Evolutionary conservation across 140 eudicot genomes (phyloP).

Genomic region (Cichorium intybus): DNA sequence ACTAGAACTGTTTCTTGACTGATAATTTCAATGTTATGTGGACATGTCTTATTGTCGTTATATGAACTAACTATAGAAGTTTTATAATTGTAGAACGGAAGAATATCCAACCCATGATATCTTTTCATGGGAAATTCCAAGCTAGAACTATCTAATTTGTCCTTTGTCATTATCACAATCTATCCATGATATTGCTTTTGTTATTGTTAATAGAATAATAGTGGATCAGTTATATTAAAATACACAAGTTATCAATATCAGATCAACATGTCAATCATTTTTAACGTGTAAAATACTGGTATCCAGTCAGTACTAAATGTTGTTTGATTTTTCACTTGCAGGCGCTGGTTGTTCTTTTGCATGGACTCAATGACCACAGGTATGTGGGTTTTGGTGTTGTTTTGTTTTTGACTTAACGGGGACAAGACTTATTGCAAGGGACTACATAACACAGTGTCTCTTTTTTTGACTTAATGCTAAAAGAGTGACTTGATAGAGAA

Average conservation of each 20-base stretch:
- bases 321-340: slow-evolving; percentile 28
- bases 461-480: too few species aligned
- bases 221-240: neutral
- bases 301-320: neutral
- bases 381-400: slow-evolving; percentile 11
- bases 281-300: neutral
- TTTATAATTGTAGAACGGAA: neutral
- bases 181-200: neutral
- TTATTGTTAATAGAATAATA: neutral
- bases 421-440: neutral
- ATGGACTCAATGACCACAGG: slow-evolving; percentile 95
- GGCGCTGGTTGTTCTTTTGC: slow-evolving; percentile 78
- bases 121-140: neutral
- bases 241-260: neutral
- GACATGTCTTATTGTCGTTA: neutral
- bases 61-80: neutral
- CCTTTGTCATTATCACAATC: neutral
- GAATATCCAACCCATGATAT: slow-evolving; percentile 8
- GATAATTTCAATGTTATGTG: slow-evolving; percentile 17
- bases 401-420: neutral
- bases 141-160: too few species aligned
- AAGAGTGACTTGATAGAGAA: too few species aligned
- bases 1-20: neutral
- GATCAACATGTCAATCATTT: neutral
- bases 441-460: too few species aligned